Evolutionary conservation across 164 flowering plant genomes (phyloP).

Genomic region (Magnolia officinalis): DNA sequence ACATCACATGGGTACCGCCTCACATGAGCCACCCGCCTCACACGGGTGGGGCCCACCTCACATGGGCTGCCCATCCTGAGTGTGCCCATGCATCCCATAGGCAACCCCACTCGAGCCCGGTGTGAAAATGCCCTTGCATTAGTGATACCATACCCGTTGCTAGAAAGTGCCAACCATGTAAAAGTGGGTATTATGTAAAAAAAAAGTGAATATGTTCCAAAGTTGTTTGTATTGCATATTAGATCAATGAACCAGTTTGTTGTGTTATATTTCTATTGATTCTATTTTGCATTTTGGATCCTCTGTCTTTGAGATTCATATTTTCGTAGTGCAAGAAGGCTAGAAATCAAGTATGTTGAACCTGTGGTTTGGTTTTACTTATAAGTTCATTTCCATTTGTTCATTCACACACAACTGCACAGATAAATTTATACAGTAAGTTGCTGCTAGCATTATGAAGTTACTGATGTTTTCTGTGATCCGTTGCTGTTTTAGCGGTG

Average conservation of each 20-base stretch:
- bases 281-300: neutral
- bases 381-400: neutral
- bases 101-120: too few species aligned
- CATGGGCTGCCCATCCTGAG: too few species aligned
- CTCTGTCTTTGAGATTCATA: neutral
- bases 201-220: neutral
- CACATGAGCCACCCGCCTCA: too few species aligned
- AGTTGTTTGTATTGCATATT: too few species aligned
- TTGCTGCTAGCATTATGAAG: neutral
- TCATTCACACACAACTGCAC: neutral
- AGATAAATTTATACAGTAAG: neutral
- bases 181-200: neutral
- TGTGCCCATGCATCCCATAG: too few species aligned
- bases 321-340: too few species aligned
- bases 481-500: constrained; percentile 50
- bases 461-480: constrained; percentile 5
- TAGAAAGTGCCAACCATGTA: neutral
- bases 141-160: too few species aligned
- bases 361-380: neutral
- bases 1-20: too few species aligned
- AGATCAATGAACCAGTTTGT: neutral
- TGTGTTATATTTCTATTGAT: neutral
- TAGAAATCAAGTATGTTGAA: neutral
- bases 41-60: too few species aligned
- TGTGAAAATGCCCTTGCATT: too few species aligned